Evolutionary conservation across 345 rosid species (phyloP), one percentile per base, ranked within the genome.

Genomic region (Syzygium aqueum): DNA sequence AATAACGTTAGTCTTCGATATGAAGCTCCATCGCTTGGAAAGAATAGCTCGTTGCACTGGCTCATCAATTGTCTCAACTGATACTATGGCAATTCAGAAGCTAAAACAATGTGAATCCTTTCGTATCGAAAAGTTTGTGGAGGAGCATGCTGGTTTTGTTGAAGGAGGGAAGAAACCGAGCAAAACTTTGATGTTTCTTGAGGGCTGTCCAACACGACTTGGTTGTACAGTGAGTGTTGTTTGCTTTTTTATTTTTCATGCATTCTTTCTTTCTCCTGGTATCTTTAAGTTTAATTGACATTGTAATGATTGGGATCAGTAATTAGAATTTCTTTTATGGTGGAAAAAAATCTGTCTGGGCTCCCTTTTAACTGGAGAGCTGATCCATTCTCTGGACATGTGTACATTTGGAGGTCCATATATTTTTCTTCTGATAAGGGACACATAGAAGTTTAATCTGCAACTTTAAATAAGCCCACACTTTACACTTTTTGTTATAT

Each of bases 121-220:
- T 88, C 95, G 87, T 84, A 91, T 97, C 86, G 98, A 95, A 90
- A 97, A 93, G 85, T 95, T 95, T 80, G 92, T 93, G 17, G 99
- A 96, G 90, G 99, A 97, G 90, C 97, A 94, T 92, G 93, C 92
- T 85, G 92, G 86, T 54, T 85, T 87, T 37, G 89, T 92, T 22
- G 98, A 97, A 87, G 95, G 96, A 37, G 97, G 95, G 73, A 96
- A 94, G 90, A 94, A 90, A 87, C 96, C 96, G 82, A 93, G 91
- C 87, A 97, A 95, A 90, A 96, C 99, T 54, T 90, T 97, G 90
- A 95, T 97, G 99, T 96, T 96, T 88, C 87, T 97, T 84, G 98
- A 96, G 90, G 99, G 98, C 84, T 97, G 96, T 85, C 95, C 97
- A 51, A 94, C 94, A 51, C 94, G 90, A 88, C 90, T 95, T 83